A percentile compares a stretch with the other conserved stretches of the same genome.
These are phyloP conservation scores for Saccharata proteae DNA, from an alignment of 2,329 filamentous ascomycete species.

Conservation along the genomic window DNA sequence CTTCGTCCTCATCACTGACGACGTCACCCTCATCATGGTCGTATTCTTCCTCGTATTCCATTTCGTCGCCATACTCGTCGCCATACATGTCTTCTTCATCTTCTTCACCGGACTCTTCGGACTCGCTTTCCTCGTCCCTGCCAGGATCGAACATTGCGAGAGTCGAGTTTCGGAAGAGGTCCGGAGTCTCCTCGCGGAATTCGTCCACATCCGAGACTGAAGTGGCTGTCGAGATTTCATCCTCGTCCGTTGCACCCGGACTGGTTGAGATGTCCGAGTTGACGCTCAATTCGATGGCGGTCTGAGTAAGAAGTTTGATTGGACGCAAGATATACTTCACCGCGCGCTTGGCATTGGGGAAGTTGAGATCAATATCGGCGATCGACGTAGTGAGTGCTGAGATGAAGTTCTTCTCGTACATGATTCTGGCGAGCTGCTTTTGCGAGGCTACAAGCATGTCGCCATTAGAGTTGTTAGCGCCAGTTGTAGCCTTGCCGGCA, in stretches of 20 bases:
- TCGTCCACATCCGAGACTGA: slow-evolving; percentile 82
- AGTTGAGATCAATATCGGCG: slow-evolving; percentile 90
- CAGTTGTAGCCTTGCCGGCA: slow-evolving; percentile 23
- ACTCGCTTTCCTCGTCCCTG: slow-evolving; percentile 69
- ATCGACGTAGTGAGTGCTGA: slow-evolving; percentile 81
- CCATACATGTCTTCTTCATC: slow-evolving; percentile 69
- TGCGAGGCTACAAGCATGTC: slow-evolving; percentile 43
- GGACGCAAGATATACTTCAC: slow-evolving; percentile 95
- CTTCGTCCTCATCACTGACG: slow-evolving; percentile 77
- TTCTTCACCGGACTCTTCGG: slow-evolving; percentile 53
- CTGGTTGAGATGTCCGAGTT: slow-evolving; percentile 59
- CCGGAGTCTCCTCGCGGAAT: slow-evolving; percentile 69
- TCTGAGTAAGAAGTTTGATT: slow-evolving; percentile 73
- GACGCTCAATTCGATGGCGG: slow-evolving; percentile 75
- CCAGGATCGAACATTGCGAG: slow-evolving; percentile 86
- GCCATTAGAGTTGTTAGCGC: slow-evolving; percentile 1
- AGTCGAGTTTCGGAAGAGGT: slow-evolving; percentile 92
- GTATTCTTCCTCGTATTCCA: slow-evolving; percentile 82
- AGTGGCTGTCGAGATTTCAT: slow-evolving; percentile 76
- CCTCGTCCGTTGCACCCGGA: slow-evolving; percentile 58
- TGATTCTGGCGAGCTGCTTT: slow-evolving; percentile 77
- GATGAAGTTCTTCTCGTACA: slow-evolving; percentile 98
- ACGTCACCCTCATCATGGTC: slow-evolving; percentile 73
- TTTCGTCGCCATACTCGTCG: slow-evolving; percentile 77
- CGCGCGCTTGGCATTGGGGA: slow-evolving; percentile 81